A percentile compares a stretch with the other conserved stretches of the same genome.
Evolutionary conservation across 495 filamentous ascomycete genomes (phyloP).

Genomic region (Tuber aestivum): DNA sequence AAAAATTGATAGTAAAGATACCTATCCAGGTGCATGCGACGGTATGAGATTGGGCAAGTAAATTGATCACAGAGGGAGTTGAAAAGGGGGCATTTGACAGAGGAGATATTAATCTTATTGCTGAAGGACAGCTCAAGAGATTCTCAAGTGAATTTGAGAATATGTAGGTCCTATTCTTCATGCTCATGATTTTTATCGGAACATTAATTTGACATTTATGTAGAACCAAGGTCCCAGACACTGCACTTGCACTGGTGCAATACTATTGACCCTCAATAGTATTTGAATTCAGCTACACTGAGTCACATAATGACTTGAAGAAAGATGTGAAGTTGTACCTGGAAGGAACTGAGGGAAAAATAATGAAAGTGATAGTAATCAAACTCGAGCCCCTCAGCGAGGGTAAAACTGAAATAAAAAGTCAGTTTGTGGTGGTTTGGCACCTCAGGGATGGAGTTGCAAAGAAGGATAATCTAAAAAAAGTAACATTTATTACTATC

Average conservation of each 20-base stretch:
- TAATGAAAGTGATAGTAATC: neutral
- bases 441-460: neutral
- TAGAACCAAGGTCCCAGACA: neutral
- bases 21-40: neutral
- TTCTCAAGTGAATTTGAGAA: neutral
- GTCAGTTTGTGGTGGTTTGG: neutral
- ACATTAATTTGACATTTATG: neutral
- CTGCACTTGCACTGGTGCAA: neutral
- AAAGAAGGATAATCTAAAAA: neutral
- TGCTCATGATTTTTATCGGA: neutral
- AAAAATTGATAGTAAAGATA: too few species aligned
- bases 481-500: neutral
- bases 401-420: neutral
- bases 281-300: neutral
- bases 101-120: neutral
- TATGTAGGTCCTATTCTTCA: neutral
- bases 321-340: neutral
- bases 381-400: neutral
- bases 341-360: neutral
- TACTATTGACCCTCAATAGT: neutral
- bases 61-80: neutral
- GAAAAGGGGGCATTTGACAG: neutral
- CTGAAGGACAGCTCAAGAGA: neutral
- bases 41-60: neutral
- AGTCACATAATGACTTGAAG: neutral